A percentile compares a stretch with the other conserved stretches of the same genome.
These are phyloP conservation scores for Penicillium sp. DNA, from an alignment of 2,329 filamentous ascomycete genomes.

Conservation along the genomic window DNA sequence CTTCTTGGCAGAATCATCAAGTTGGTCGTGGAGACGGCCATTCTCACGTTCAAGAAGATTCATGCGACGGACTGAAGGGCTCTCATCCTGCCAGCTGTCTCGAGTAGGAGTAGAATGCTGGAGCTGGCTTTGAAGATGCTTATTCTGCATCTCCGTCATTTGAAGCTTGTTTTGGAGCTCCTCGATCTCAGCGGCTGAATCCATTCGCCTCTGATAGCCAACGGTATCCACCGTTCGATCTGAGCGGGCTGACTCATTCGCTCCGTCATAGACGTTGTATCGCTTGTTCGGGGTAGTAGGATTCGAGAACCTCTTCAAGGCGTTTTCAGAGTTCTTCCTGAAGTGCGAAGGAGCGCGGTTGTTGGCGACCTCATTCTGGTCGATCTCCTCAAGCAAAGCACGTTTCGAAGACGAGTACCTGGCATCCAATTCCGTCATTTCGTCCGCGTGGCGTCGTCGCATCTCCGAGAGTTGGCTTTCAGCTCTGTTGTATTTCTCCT, in stretches of 20 bases:
- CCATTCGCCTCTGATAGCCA: slow-evolving; percentile 83
- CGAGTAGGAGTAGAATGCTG: slow-evolving; percentile 64
- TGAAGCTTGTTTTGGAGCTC: slow-evolving; percentile 92
- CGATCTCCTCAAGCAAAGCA: slow-evolving; percentile 80
- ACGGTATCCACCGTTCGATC: slow-evolving; percentile 82
- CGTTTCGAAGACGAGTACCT: slow-evolving; percentile 64
- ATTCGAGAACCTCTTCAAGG: slow-evolving; percentile 64
- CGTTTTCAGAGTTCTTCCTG: slow-evolving; percentile 58
- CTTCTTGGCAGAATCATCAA: slow-evolving; percentile 91
- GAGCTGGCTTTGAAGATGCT: slow-evolving; percentile 83
- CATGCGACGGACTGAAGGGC: slow-evolving; percentile 73
- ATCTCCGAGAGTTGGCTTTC: slow-evolving; percentile 79
- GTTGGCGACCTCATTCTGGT: slow-evolving; percentile 71
- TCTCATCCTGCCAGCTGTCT: slow-evolving; percentile 67
- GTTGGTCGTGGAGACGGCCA: slow-evolving; percentile 84
- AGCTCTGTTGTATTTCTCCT: slow-evolving; percentile 74
- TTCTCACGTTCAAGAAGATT: slow-evolving; percentile 93
- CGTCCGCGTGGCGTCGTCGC: slow-evolving; percentile 69
- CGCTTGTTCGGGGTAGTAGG: slow-evolving; percentile 74
- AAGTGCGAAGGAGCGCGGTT: slow-evolving; percentile 72
- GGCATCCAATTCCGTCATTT: slow-evolving; percentile 63
- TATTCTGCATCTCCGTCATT: slow-evolving; percentile 90
- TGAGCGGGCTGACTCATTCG: slow-evolving; percentile 73
- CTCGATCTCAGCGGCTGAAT: slow-evolving; percentile 85
- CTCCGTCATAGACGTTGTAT: slow-evolving; percentile 61